phyloP scores from a whole-genome alignment of 768 basidiomycete species.

The Lentinula lateritia region DNA sequence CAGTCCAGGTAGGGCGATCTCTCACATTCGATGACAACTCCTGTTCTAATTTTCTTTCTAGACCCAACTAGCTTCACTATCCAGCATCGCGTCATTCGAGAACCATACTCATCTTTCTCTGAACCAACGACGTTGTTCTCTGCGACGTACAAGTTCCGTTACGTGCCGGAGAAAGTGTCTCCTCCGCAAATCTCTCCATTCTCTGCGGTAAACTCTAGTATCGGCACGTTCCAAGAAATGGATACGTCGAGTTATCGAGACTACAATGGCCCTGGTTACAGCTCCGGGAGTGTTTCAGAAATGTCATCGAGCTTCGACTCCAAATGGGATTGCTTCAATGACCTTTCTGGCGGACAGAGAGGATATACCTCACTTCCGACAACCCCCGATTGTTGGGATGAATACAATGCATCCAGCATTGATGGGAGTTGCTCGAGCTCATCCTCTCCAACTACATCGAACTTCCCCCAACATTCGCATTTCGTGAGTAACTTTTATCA shows the following conservation, averaged over 20 bases:
- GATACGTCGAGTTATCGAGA: neutral
- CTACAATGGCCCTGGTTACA: neutral
- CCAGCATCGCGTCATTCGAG: slow-evolving; percentile 52
- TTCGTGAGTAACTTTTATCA: neutral
- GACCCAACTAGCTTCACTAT: slow-evolving; percentile 67
- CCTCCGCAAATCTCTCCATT: slow-evolving; percentile 9
- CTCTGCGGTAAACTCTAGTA: slow-evolving; percentile 41
- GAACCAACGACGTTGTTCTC: slow-evolving; percentile 38
- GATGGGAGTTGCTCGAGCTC: neutral
- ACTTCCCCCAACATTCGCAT: neutral
- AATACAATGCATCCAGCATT: neutral
- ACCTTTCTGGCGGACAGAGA: neutral
- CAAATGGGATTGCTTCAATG: neutral
- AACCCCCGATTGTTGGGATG: slow-evolving; percentile 1
- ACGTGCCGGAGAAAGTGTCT: slow-evolving; percentile 15
- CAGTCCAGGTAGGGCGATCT: slow-evolving; percentile 37
- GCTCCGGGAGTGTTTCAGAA: neutral
- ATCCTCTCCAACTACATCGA: neutral
- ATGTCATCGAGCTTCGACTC: neutral
- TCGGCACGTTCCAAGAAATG: slow-evolving; percentile 10
- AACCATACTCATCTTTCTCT: slow-evolving; percentile 6
- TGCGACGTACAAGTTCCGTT: slow-evolving; percentile 54
- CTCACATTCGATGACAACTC: neutral
- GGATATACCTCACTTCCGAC: neutral
- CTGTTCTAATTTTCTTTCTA: slow-evolving; percentile 17